Percentiles rank a stretch among this genome's conserved stretches.
Conservation (phyloP, 768 basidiomycete genomes). For the Pleurotus sapidus region DNA sequence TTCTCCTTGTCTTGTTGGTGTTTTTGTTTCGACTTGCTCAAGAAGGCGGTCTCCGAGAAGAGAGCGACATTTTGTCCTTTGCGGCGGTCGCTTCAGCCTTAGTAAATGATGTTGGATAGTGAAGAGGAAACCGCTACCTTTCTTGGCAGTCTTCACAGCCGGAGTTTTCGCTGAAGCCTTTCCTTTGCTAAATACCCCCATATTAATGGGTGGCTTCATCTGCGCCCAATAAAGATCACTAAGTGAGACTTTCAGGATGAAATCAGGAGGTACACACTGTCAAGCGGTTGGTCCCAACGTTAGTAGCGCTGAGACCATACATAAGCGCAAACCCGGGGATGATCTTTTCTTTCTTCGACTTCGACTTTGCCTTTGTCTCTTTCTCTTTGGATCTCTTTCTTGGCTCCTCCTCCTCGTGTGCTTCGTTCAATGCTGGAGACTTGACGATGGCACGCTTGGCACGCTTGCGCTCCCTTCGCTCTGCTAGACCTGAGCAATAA, state of each 20-base stretch:
- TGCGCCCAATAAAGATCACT: constrained; percentile 16
- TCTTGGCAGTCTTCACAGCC: constrained; percentile 19
- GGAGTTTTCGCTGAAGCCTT: constrained; percentile 50
- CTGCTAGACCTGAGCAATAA: constrained; percentile 48
- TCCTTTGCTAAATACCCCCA: constrained; percentile 66
- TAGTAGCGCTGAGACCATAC: constrained; percentile 64
- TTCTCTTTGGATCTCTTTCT: constrained; percentile 13
- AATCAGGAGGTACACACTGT: constrained; percentile 40
- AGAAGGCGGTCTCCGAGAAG: constrained; percentile 49
- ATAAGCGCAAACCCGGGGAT: constrained; percentile 58
- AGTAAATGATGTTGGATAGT: not conserved
- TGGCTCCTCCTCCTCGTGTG: constrained; percentile 5
- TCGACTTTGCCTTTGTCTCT: constrained; percentile 20
- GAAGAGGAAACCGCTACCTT: constrained; percentile 17
- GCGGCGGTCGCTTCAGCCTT: no score
- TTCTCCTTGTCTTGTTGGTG: constrained; percentile 6
- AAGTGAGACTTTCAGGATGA: no score
- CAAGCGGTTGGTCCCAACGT: constrained; percentile 58
- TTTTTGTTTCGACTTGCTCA: constrained; percentile 26
- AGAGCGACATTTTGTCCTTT: constrained; percentile 4
- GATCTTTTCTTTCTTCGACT: constrained; percentile 29
- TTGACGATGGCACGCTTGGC: constrained; percentile 51
- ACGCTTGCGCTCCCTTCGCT: constrained; percentile 64
- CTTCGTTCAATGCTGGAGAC: not conserved
- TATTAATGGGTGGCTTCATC: constrained; percentile 39